phyloP scores from a whole-genome alignment of 352 stramenopile species.

The Phytophthora europaea region DNA sequence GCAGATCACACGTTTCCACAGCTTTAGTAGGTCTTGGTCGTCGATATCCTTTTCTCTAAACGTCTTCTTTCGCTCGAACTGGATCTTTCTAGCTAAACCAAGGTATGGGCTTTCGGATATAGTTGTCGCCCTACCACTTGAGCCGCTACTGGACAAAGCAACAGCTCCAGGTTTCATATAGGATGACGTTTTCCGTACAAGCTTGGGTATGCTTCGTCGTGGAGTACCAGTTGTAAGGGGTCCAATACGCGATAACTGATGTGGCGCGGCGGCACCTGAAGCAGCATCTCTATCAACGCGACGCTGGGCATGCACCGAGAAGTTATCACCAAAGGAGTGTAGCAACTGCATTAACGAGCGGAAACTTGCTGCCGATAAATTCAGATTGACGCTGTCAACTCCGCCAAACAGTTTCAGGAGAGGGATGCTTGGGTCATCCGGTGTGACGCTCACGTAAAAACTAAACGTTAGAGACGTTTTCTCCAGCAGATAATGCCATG shows the following conservation, averaged over 20 bases:
- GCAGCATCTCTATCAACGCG: conserved; percentile 35
- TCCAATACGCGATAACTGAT: conserved; percentile 16
- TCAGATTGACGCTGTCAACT: conserved; percentile 75
- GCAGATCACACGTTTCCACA: conserved; percentile 81
- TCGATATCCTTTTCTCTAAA: conserved; percentile 64
- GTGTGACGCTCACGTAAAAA: conserved; percentile 83
- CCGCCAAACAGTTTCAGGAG: conserved; percentile 81
- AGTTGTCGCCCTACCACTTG: conserved; percentile 25
- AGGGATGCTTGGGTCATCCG: conserved; percentile 81
- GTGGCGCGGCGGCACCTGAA: conserved; percentile 11
- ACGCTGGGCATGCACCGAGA: conserved; percentile 55
- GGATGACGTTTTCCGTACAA: conserved; percentile 42
- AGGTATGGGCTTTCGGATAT: conserved; percentile 45
- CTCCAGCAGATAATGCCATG: conserved; percentile 73
- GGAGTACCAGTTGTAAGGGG: conserved; percentile 12
- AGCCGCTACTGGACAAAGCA: conserved; percentile 38
- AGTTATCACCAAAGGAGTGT: conserved; percentile 78
- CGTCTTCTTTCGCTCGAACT: conserved; percentile 50
- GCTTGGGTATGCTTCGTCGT: conserved; percentile 40
- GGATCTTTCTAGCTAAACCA: conserved; percentile 45
- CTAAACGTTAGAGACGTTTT: conserved; percentile 80
- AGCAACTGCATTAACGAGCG: conserved; percentile 67
- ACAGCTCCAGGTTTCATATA: conserved; percentile 31
- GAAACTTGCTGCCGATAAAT: conserved; percentile 76
- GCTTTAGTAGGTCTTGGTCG: conserved; percentile 78